A percentile compares a stretch with the other conserved stretches of the same genome.
phyloP scores from a whole-genome alignment of 345 rosid species.

The Populus ilicifolia region DNA sequence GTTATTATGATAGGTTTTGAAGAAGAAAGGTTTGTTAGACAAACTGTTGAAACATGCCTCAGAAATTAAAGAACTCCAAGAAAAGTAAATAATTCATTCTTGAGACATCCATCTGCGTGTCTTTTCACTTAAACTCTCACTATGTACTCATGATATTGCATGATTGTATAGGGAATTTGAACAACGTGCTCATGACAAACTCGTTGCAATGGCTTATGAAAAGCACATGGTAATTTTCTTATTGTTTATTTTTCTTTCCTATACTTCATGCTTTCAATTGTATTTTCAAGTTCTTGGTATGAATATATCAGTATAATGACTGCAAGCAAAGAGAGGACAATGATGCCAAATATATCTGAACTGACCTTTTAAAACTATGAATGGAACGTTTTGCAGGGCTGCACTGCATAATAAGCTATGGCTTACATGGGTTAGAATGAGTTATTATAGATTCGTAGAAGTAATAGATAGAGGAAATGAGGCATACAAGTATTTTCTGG shows the following conservation, averaged over 20 bases:
- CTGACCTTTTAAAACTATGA: background rate
- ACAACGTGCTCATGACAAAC: conserved; percentile 67
- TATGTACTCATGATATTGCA: conserved; percentile 6
- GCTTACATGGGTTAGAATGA: background rate
- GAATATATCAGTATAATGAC: background rate
- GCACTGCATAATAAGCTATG: background rate
- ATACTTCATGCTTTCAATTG: background rate
- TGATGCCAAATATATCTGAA: background rate
- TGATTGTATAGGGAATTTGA: conserved; percentile 59
- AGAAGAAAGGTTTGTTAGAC: conserved; percentile 63
- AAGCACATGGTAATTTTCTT: conserved; percentile 63
- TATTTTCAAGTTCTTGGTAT: background rate
- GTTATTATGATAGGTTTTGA: conserved; percentile 48
- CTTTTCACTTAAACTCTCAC: conserved; percentile 6
- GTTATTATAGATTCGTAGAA: background rate
- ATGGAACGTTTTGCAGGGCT: no score
- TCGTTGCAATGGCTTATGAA: conserved; percentile 72
- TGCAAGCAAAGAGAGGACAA: background rate
- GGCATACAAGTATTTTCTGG: background rate
- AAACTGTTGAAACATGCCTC: conserved; percentile 56
- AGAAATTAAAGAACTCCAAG: conserved; percentile 62
- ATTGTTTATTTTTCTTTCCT: background rate
- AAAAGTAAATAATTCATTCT: conserved; percentile 49
- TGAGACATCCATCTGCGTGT: conserved; percentile 12
- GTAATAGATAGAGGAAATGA: background rate